phyloP scores from a whole-genome alignment of 2,329 filamentous ascomycete species.

The Calonectria crousiana region DNA sequence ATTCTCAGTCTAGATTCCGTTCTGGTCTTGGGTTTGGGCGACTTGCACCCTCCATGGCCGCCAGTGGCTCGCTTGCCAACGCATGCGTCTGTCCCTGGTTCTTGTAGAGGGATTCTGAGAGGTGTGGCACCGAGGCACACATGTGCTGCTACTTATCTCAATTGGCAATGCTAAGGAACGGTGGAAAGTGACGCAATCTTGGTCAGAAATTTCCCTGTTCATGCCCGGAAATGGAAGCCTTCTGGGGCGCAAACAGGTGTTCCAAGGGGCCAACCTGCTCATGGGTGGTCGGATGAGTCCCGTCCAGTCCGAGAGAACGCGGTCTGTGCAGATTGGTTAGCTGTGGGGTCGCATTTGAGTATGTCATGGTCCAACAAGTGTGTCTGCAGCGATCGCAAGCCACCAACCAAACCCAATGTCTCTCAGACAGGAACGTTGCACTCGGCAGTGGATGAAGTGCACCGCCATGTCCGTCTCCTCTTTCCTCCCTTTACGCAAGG shows the following conservation, averaged over 20 bases:
- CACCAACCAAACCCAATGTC: slow-evolving; percentile 13
- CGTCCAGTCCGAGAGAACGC: slow-evolving; percentile 15
- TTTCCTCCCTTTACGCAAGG: not conserved
- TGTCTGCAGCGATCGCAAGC: slow-evolving; percentile 8
- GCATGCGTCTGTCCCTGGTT: not conserved
- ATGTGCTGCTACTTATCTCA: not conserved
- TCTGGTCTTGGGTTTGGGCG: not conserved
- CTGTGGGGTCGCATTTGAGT: slow-evolving; percentile 17
- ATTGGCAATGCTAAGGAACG: not conserved
- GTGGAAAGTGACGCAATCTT: slow-evolving; percentile 18
- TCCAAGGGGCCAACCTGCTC: slow-evolving; percentile 16
- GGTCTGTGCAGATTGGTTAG: slow-evolving; percentile 15
- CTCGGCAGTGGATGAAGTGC: not conserved
- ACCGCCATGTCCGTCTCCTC: not conserved
- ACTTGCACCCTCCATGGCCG: not conserved
- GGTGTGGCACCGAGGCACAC: not conserved
- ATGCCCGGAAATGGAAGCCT: slow-evolving; percentile 17
- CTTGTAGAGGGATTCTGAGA: not conserved
- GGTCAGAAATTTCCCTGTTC: slow-evolving; percentile 2
- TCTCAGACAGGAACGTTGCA: slow-evolving; percentile 10
- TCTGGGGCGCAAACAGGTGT: slow-evolving; percentile 20
- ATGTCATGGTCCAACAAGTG: not conserved
- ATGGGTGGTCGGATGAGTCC: slow-evolving; percentile 28
- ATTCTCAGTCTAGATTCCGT: not conserved
- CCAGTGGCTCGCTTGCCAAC: slow-evolving; percentile 12